Evolutionary conservation across 2,329 filamentous ascomycete genomes (phyloP), one percentile per base, ranked within the genome.

Genomic region (Chalaropsis ovoidea): DNA sequence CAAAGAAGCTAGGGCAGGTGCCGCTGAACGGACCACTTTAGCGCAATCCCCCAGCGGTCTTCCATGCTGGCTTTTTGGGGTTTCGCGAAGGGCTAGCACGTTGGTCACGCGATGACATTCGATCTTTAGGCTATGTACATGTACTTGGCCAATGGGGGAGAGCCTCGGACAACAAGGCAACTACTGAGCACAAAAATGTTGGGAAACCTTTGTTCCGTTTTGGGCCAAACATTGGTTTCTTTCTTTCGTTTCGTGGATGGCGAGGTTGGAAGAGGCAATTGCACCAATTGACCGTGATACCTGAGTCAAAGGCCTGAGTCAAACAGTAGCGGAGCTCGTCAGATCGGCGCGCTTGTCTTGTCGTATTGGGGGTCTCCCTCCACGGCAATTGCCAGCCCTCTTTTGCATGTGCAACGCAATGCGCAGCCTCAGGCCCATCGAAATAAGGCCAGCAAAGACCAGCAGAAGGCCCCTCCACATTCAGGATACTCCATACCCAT

Each of bases 21-120:
- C n/a, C 27, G 54, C 27, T 58, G 27, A 58, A 58, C 54, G 27
- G 54, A 35, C 27, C 54, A 58, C 27, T 58, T 58, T 58, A 39
- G 27, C 54, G 27, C 15, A 58, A 58, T 58, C 54, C 54, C 31
- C 6, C 15, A 6, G 43, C 43, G 15, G 6, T 10, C n/a, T 19
- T 19, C 3, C 7, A 43, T 43, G 42, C 11, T 15, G 42, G 42
- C 6, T 17, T 27, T 62, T 17, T 22, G 31, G 62, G 39, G 52
- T 43, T 27, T 22, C 22, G 52, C 39, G 19, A 64, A 49, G 42
- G n/a, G 31, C 35, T 22, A 47, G 41, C 35, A 54, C 52, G 13
- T 42, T 42, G 65, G 65, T 66, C 65, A 66, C 49, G 65, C 65
- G 65, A 66, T 66, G 60, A 63, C 65, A 63, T 66, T 62, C 65